Evolutionary conservation across 1,139 yeast species (phyloP), one percentile per base, ranked within the genome.

Genomic region (Suhomyces yuchorum): DNA sequence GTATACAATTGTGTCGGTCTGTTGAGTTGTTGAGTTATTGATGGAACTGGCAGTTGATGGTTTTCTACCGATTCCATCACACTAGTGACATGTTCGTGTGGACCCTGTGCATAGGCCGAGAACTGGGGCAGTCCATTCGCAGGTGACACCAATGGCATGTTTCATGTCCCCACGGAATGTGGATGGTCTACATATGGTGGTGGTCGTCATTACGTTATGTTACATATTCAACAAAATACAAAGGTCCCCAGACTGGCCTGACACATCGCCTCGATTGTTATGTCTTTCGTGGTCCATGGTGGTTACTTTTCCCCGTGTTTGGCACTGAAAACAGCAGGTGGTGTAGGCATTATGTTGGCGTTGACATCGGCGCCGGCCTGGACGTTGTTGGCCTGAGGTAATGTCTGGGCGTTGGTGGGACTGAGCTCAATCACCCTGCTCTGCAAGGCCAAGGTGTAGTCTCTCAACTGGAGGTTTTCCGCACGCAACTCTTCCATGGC

Each of bases 381-480:
- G 7, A 46, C 44, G 14, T 40, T 22, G 19, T 36, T 37, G 7
- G 48, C 45, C 30, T 42, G 41, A 18, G 43, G 44, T 35, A 48
- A 41, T 4, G 46, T 8, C 24, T 44, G 50, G 2, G 44, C 48
- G n/a, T 26, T 37, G 19, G 46, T 20, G 3, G 51, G 51, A 24
- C 48, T 44, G 19, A 62, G 52, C 51, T 82, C 87, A 55, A 86
- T 78, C 54, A 86, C 71, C 56, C 85, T 75, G 40, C 85, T 78
- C 66, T 87, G 93, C 43, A 87, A 70, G 3, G 84, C 85, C 58
- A 85, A 65, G 36, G 87, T 83, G 64, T 87, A 87, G 59, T 85
- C 89, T 56, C 92, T 77, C 55, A 89, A 75, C 62, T 85, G 85
- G 58, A 78, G 70, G 66, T 87, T 88, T 61, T 88, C 96, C 34